A percentile compares a stretch with the other conserved stretches of the same genome.
phyloP scores from a whole-genome alignment of 345 rosid genomes.

The Linum trigynum region DNA sequence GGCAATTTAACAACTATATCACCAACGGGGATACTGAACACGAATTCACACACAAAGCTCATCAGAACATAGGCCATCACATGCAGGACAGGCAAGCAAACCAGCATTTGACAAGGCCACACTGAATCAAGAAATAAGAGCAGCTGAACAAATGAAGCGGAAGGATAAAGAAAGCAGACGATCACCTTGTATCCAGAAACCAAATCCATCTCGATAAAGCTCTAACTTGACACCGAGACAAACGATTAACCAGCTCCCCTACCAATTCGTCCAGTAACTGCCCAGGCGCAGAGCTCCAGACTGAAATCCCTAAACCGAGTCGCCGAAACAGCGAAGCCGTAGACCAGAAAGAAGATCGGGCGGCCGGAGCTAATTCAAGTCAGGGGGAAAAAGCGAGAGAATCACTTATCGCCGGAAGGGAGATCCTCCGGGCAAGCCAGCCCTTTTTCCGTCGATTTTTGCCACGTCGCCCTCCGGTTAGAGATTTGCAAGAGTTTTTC shows the following conservation, averaged over 20 bases:
- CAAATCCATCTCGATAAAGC: conserved; percentile 4
- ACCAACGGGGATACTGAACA: neutral
- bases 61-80: neutral
- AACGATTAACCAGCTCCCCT: neutral
- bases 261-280: no score
- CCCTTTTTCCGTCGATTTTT: neutral
- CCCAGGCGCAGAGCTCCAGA: neutral
- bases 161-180: neutral
- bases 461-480: neutral
- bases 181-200: conserved; percentile 4
- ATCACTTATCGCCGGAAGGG: neutral
- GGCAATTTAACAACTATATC: neutral
- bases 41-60: no score
- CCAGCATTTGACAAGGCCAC: neutral
- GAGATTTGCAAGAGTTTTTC: neutral
- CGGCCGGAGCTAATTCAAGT: neutral
- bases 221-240: neutral
- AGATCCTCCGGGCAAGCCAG: no score
- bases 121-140: neutral
- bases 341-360: neutral
- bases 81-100: neutral
- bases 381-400: neutral
- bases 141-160: neutral
- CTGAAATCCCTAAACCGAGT: neutral
- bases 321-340: neutral